These are phyloP conservation scores for Komagataella populi DNA, from an alignment of 805 yeast species.

Conservation along the genomic window DNA sequence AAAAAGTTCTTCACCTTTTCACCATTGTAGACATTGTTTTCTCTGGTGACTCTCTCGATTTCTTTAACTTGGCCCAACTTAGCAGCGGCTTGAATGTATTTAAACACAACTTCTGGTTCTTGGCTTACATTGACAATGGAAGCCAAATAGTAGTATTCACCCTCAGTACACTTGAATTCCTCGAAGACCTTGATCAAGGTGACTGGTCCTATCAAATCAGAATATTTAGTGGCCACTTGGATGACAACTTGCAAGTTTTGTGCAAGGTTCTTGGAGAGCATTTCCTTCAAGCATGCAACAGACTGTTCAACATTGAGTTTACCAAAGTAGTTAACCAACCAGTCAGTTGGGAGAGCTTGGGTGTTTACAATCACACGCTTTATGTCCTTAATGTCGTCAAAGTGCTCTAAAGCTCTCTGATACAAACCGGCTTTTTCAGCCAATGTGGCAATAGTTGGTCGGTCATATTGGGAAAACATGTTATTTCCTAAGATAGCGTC, in stretches of 20 bases:
- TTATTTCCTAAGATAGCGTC: slow-evolving; percentile 95
- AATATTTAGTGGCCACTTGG: slow-evolving; percentile 93
- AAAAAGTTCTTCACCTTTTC: slow-evolving; percentile 95
- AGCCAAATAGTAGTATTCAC: slow-evolving; percentile 85
- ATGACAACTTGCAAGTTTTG: slow-evolving; percentile 87
- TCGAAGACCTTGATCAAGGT: slow-evolving; percentile 84
- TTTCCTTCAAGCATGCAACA: slow-evolving; percentile 72
- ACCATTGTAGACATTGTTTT: slow-evolving; percentile 88
- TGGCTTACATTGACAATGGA: slow-evolving; percentile 88
- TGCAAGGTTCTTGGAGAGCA: slow-evolving; percentile 65
- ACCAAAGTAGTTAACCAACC: slow-evolving; percentile 90
- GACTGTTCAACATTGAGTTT: slow-evolving; percentile 91
- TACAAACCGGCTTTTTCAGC: slow-evolving; percentile 93
- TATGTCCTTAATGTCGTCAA: slow-evolving; percentile 88
- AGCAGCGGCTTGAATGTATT: slow-evolving; percentile 92
- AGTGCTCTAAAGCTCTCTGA: slow-evolving; percentile 94
- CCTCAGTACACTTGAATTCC: slow-evolving; percentile 85
- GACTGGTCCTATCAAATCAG: slow-evolving; percentile 82
- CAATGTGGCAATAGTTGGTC: slow-evolving; percentile 80
- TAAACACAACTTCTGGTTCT: slow-evolving; percentile 90
- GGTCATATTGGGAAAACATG: slow-evolving; percentile 92
- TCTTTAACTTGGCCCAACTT: slow-evolving; percentile 82
- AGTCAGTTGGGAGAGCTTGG: slow-evolving; percentile 72
- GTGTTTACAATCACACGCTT: slow-evolving; percentile 91
- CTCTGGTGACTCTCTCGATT: slow-evolving; percentile 91